phyloP scores from a whole-genome alignment of 228 moss, liverwort and hornwort genomes.

The Sphagnum magellanicum region DNA sequence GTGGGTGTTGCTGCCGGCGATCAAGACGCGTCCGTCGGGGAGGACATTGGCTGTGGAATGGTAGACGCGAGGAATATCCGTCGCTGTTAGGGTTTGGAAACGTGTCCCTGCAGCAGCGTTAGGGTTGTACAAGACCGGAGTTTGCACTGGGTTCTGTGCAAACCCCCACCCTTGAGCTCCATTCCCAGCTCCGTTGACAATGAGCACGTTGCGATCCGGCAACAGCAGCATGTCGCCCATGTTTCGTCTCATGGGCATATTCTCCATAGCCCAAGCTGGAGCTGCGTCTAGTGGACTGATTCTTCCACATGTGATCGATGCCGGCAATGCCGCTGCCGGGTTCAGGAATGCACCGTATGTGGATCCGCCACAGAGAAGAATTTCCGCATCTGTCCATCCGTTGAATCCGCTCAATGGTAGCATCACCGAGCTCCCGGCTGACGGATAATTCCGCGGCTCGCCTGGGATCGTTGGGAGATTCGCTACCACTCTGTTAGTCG shows the following conservation, averaged over 20 bases:
- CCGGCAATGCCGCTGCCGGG: constrained; percentile 12
- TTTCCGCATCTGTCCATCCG: constrained; percentile 24
- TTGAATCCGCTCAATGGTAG: constrained; percentile 23
- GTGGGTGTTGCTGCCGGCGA: constrained; percentile 57
- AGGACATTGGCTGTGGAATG: constrained; percentile 47
- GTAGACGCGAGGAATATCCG: constrained; percentile 34
- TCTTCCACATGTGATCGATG: constrained; percentile 44
- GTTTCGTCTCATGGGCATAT: constrained; percentile 30
- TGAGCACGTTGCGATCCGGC: constrained; percentile 28
- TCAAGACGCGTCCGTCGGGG: constrained; percentile 39
- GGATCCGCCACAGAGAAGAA: constrained; percentile 45
- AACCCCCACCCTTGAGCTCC: constrained; percentile 53
- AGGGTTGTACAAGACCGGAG: constrained; percentile 38
- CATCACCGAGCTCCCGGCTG: constrained; percentile 51
- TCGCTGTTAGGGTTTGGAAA: constrained; percentile 29
- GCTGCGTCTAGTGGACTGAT: constrained; percentile 15
- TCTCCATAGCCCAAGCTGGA: constrained; percentile 53
- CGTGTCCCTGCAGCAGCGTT: constrained; percentile 32
- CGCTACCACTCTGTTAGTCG: constrained; percentile 21
- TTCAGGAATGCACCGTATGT: constrained; percentile 26
- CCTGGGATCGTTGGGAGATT: constrained; percentile 41
- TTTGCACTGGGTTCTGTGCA: constrained; percentile 33
- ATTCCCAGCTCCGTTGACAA: constrained; percentile 40
- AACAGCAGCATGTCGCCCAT: constrained; percentile 64
- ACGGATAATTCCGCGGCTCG: constrained; percentile 56